These are phyloP conservation scores for Calamus simplicifolius DNA, from an alignment of 176 grass and related monocot species.

Conservation along the genomic window DNA sequence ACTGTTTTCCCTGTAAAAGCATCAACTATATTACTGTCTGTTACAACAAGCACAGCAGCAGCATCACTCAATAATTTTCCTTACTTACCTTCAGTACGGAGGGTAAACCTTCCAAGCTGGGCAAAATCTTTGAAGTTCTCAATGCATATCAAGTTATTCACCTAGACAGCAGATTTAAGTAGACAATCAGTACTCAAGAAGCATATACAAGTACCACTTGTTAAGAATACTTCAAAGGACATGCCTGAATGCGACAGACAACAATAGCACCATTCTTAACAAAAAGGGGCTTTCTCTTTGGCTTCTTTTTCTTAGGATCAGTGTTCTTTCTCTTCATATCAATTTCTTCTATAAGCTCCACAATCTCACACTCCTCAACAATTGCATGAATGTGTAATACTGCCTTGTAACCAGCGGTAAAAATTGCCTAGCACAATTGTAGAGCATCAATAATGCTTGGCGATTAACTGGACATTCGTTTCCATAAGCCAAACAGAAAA, in stretches of 20 bases:
- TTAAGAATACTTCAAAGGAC: not conserved
- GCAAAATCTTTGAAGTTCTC: constrained; percentile 80
- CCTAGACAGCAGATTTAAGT: constrained; percentile 31
- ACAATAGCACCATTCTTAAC: constrained; percentile 96
- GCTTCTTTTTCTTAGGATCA: constrained; percentile 73
- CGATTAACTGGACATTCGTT: not conserved
- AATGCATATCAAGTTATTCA: constrained; percentile 83
- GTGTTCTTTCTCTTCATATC: constrained; percentile 70
- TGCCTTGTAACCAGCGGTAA: constrained; percentile 89
- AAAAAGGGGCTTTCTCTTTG: constrained; percentile 81
- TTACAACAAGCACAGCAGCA: not conserved
- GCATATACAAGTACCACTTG: not conserved
- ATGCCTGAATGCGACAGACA: constrained; percentile 83
- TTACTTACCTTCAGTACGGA: constrained; percentile 72
- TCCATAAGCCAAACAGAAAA: not conserved
- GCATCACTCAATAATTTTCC: not conserved
- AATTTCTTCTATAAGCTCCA: constrained; percentile 95
- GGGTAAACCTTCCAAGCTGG: constrained; percentile 97
- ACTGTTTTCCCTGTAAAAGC: constrained; percentile 66
- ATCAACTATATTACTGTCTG: not conserved
- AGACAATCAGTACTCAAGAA: not conserved
- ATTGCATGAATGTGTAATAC: constrained; percentile 93
- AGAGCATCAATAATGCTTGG: too few relatives aligned
- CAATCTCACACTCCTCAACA: constrained; percentile 95
- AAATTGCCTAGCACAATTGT: constrained; percentile 60